These are phyloP conservation scores for Quercus lobata DNA, from an alignment of 331 rosid species.

Conservation along the genomic window DNA sequence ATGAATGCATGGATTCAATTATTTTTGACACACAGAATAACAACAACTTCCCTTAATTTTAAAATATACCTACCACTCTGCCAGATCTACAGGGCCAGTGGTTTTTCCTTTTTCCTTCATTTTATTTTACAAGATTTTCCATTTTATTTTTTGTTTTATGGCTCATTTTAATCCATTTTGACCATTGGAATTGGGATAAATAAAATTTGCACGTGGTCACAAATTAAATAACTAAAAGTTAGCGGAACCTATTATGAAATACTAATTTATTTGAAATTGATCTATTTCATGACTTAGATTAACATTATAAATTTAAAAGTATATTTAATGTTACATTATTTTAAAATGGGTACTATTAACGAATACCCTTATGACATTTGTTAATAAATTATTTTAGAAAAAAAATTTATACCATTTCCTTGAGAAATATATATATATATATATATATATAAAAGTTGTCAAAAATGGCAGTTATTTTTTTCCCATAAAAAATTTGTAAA, in stretches of 20 bases:
- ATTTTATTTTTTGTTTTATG: background rate
- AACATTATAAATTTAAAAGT: too few species aligned
- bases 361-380: accelerated
- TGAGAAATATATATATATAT: too few species aligned
- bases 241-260: too few species aligned
- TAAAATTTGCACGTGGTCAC: background rate
- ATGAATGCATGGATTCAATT: conserved; percentile 10
- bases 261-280: too few species aligned
- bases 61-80: background rate
- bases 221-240: background rate
- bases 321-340: too few species aligned
- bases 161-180: background rate
- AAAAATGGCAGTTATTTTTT: too few species aligned
- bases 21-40: background rate
- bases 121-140: background rate
- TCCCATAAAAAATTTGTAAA: too few species aligned
- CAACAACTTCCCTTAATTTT: background rate
- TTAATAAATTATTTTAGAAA: too few species aligned
- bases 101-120: background rate
- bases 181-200: background rate
- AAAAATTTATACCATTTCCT: too few species aligned
- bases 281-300: too few species aligned
- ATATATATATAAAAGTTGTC: too few species aligned
- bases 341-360: too few species aligned
- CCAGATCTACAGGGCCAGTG: background rate